phyloP scores from a whole-genome alignment of 2,329 filamentous ascomycete genomes.

The Talaromyces sp. region DNA sequence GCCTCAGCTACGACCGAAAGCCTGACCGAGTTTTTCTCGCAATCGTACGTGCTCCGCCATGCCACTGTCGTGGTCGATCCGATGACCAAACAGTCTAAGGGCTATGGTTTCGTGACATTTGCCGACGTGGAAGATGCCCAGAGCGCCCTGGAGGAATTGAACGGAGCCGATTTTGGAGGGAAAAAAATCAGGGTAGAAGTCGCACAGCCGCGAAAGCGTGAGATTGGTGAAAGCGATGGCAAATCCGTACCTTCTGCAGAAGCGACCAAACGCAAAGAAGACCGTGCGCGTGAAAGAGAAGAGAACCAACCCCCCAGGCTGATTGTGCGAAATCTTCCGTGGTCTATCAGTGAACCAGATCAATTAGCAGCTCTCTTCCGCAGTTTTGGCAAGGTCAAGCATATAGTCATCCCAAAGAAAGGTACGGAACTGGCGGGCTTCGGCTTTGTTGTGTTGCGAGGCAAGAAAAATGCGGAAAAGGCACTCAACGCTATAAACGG shows the following conservation, averaged over 20 bases:
- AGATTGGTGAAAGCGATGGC: slow-evolving; percentile 49
- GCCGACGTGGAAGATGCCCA: slow-evolving; percentile 87
- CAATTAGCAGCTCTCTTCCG: slow-evolving; percentile 75
- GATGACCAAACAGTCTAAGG: slow-evolving; percentile 78
- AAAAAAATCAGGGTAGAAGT: slow-evolving; percentile 80
- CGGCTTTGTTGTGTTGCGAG: slow-evolving; percentile 84
- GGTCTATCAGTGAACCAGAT: slow-evolving; percentile 85
- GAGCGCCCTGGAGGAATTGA: slow-evolving; percentile 73
- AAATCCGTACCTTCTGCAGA: slow-evolving; percentile 36
- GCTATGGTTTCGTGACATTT: slow-evolving; percentile 96
- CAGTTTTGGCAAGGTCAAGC: slow-evolving; percentile 88
- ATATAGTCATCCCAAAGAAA: slow-evolving; percentile 75
- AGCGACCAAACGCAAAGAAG: slow-evolving; percentile 33
- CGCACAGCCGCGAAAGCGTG: slow-evolving; percentile 77
- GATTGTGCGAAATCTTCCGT: slow-evolving; percentile 90
- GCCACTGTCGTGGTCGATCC: slow-evolving; percentile 87
- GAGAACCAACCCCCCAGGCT: slow-evolving; percentile 64
- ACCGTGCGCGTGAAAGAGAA: slow-evolving; percentile 55
- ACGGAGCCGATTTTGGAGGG: slow-evolving; percentile 72
- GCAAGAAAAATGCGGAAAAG: slow-evolving; percentile 84
- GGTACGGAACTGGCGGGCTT: slow-evolving; percentile 74
- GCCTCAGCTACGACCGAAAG: slow-evolving; percentile 72
- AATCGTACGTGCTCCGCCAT: slow-evolving; percentile 92
- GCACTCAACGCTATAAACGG: slow-evolving; percentile 83
- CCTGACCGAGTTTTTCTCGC: slow-evolving; percentile 84